Conservation (phyloP, 2,329 filamentous ascomycete genomes). For the Fusarium sp. region DNA sequence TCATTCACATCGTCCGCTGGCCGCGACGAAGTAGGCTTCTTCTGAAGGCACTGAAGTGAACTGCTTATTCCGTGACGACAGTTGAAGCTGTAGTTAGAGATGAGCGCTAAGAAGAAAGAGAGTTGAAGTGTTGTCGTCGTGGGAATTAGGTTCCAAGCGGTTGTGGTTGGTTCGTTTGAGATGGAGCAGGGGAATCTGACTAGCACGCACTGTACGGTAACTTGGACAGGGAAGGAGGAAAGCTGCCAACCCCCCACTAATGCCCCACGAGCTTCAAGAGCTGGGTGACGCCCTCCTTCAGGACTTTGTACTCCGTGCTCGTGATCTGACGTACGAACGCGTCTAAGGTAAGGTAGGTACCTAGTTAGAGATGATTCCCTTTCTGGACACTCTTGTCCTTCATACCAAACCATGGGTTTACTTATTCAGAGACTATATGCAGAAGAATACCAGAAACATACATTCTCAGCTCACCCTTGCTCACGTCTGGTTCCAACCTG, state of each 20-base stretch:
- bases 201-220: slow-evolving; percentile 32
- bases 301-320: slow-evolving; percentile 35
- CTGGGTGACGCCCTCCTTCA: slow-evolving; percentile 13
- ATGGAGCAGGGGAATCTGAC: slow-evolving; percentile 25
- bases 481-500: background rate
- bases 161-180: slow-evolving; percentile 39
- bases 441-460: background rate
- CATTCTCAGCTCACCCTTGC: background rate
- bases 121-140: slow-evolving; percentile 21
- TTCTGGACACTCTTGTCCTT: slow-evolving; percentile 7
- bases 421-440: background rate
- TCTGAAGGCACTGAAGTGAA: background rate
- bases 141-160: slow-evolving; percentile 31
- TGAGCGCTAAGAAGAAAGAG: background rate
- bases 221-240: slow-evolving; percentile 27
- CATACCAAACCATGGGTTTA: background rate
- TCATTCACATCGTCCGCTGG: slow-evolving; percentile 40
- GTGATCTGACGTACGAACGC: slow-evolving; percentile 33
- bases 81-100: slow-evolving; percentile 1
- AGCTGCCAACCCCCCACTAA: slow-evolving; percentile 27
- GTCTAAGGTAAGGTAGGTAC: background rate
- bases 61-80: background rate
- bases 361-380: background rate
- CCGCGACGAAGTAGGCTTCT: slow-evolving; percentile 19
- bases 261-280: slow-evolving; percentile 31